phyloP scores from a whole-genome alignment of 768 basidiomycete species.

The Tulasnella sp. region DNA sequence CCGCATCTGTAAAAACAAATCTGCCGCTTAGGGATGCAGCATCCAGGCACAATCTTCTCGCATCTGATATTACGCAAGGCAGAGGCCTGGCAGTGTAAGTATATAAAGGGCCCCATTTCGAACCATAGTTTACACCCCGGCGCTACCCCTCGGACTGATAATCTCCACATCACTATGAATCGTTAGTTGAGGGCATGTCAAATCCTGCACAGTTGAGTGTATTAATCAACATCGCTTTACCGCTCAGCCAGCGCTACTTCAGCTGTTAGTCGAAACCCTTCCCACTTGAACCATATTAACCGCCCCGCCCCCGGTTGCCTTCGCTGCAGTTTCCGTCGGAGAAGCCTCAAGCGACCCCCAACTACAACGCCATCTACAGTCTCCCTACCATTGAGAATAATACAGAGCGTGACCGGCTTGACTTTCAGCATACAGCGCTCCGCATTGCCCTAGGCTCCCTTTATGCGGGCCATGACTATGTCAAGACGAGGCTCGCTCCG shows the following conservation, averaged over 20 bases:
- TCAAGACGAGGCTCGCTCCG: neutral
- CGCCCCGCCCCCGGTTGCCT: no score
- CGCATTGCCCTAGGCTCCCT: slow-evolving; percentile 14
- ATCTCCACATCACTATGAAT: neutral
- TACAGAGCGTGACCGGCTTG: neutral
- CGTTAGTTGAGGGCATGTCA: neutral
- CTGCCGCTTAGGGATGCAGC: neutral
- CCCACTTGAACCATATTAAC: neutral
- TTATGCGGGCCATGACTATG: slow-evolving; percentile 6
- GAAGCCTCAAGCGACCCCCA: neutral
- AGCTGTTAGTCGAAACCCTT: neutral
- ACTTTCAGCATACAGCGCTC: slow-evolving; percentile 18
- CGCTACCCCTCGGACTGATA: neutral
- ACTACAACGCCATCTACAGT: neutral
- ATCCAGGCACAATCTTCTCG: slow-evolving; percentile 1
- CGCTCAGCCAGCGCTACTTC: neutral
- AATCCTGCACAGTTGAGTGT: neutral
- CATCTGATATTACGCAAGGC: neutral
- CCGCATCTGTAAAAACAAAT: neutral
- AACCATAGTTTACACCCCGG: neutral
- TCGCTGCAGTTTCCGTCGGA: neutral
- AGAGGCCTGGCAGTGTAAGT: neutral
- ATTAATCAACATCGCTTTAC: neutral
- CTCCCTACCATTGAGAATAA: neutral
- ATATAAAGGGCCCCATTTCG: neutral